phyloP scores from a whole-genome alignment of 176 grass and related monocot genomes.

The barley (Hordeum vulgare) region MorexV3_pseudomolecules_assembly NC_058520.1:51671754-51672253 shows the following conservation, averaged over 20 bases:
- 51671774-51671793: constrained; percentile 5
- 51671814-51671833: background rate
- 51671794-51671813: background rate
- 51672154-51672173: background rate
- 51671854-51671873: background rate
- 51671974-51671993: background rate
- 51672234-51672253: background rate
- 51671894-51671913: background rate
- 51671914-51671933: background rate
- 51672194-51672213: background rate
- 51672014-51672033: background rate
- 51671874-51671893: background rate
- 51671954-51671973: background rate
- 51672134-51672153: background rate
- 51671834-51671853: background rate
- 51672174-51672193: background rate
- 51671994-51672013: background rate
- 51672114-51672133: background rate
- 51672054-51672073: background rate
- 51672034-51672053: background rate
- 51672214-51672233: background rate
- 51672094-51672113: background rate
- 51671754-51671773: background rate
- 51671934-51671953: background rate
- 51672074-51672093: background rate